These are phyloP conservation scores for Pseudocercospora fuligena DNA, from an alignment of 2,329 filamentous ascomycete genomes.

Conservation along the genomic window DNA sequence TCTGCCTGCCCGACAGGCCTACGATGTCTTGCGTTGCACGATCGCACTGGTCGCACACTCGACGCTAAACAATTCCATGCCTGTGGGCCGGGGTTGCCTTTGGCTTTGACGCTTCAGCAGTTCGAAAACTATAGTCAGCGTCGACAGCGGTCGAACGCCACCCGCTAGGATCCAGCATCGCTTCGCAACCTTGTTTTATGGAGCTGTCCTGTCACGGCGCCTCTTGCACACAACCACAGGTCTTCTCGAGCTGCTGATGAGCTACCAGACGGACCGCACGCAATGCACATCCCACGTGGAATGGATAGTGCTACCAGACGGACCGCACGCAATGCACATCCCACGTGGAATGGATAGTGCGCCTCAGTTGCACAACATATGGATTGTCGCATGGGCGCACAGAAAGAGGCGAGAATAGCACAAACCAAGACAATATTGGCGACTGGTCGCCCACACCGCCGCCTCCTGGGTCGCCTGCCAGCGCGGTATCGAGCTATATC, in stretches of 20 bases:
- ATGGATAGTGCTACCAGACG: not conserved
- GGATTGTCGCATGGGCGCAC: not conserved
- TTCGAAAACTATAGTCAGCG: constrained; percentile 6
- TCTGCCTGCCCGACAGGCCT: not conserved
- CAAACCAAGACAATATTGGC: not conserved
- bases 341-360: constrained; percentile 7
- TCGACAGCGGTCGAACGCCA: constrained; percentile 9
- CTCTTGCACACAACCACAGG: constrained; percentile 5
- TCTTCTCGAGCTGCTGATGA: not conserved
- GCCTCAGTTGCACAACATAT: constrained; percentile 2
- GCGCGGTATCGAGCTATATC: constrained; percentile 1
- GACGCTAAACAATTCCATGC: constrained; percentile 5
- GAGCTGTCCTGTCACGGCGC: constrained; percentile 7
- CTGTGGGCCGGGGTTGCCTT: constrained; percentile 1
- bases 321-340: constrained; percentile 8
- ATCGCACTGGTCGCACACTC: constrained; percentile 5
- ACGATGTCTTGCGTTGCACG: not conserved
- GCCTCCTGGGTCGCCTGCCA: constrained; percentile 2
- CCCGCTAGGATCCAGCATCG: not conserved
- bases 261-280: not conserved
- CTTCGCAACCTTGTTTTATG: constrained; percentile 3
- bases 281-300: constrained; percentile 14
- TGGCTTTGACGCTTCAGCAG: constrained; percentile 4
- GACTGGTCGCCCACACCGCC: not conserved
- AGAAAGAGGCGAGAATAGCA: not conserved